A percentile compares a stretch with the other conserved stretches of the same genome.
These are phyloP conservation scores for Carex pumila DNA, from an alignment of 176 grass and related monocot species.

Conservation along the genomic window DNA sequence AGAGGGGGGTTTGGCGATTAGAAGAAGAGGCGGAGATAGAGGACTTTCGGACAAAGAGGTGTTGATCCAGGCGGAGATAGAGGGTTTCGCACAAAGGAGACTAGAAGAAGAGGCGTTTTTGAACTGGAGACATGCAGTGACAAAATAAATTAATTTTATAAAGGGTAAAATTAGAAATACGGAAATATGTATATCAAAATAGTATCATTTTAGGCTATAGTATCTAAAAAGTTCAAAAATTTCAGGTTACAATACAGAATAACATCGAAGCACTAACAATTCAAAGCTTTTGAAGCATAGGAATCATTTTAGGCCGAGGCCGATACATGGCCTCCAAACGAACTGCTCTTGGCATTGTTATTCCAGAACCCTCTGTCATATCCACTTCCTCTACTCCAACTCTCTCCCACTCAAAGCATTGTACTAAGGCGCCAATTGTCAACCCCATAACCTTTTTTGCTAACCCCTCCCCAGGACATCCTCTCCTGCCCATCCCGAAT, in stretches of 20 bases:
- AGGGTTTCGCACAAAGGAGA: too few species aligned
- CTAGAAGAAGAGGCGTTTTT: too few species aligned
- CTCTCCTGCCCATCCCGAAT: constrained; percentile 41
- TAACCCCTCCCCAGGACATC: constrained; percentile 37
- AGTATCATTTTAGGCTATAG: background rate
- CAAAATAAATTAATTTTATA: too few species aligned
- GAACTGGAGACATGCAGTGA: too few species aligned
- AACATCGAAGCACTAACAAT: background rate
- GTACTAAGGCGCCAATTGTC: constrained; percentile 27
- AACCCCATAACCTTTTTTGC: constrained; percentile 20
- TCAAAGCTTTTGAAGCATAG: background rate
- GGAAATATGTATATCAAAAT: too few species aligned
- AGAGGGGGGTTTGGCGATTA: too few species aligned
- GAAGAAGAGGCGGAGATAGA: too few species aligned
- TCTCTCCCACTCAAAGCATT: constrained; percentile 46
- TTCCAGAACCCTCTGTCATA: constrained; percentile 42
- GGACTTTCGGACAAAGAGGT: too few species aligned
- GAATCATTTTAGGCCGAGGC: constrained; percentile 10
- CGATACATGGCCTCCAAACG: constrained; percentile 28
- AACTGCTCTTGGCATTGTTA: constrained; percentile 56
- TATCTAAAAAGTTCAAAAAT: background rate
- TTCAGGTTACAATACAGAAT: background rate
- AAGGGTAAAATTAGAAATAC: too few species aligned
- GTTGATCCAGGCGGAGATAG: too few species aligned
- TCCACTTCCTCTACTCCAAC: constrained; percentile 24